Base-by-base conservation (phyloP, 257 asterid species). In the Capsicum chinense region DNA sequence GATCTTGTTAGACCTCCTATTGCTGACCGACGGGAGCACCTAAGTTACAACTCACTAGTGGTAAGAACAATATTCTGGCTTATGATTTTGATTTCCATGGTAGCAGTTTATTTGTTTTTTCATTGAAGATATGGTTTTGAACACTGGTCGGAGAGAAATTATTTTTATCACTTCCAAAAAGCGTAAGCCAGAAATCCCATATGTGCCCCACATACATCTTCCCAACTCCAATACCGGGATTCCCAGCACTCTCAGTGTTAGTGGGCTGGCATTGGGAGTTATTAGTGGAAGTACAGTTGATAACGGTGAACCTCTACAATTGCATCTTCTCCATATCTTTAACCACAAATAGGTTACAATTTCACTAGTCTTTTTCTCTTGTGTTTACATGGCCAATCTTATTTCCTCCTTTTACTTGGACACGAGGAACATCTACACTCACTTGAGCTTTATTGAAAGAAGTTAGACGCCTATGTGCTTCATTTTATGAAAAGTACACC, bases 1-100 rank as follows among this genome's bases (percentile, higher is more conserved):
- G 99, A 97, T 91, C 90, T 93, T 85, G 97, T 97, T 85, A 93
- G 98, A 83, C 93, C 98, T 86, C 87, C 95, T 80, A 92, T 97
- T 60, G 99, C 99, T 84, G 99, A 97, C 92, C 91, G 95, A 87
- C 95, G 99, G 87, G 99, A 97, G 81, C 98, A 92, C 84, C 84
- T 91, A 84, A 93, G 92, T 80, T 97, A 97, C 88, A 94, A 97
- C 90, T 93, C 97, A 83, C 88, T 97, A 89, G 99, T 97, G 96
- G 99, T 97, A 89, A 87, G 97, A 82, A 57, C 86, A 69, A 85
- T 48, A 59, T 82, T 85, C n/a, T 79, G 79, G 84, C 67, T 81
- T 83, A 79, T 83, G 79, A 52, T 64, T 50, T 54, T 78, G 50
- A 54, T 78, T 8, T 33, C 26, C 50, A 15, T 26, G 9, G 50